A percentile compares a stretch with the other conserved stretches of the same genome.
phyloP scores from a whole-genome alignment of 2,329 filamentous ascomycete genomes.

The Cercospora zeae-maydis region DNA sequence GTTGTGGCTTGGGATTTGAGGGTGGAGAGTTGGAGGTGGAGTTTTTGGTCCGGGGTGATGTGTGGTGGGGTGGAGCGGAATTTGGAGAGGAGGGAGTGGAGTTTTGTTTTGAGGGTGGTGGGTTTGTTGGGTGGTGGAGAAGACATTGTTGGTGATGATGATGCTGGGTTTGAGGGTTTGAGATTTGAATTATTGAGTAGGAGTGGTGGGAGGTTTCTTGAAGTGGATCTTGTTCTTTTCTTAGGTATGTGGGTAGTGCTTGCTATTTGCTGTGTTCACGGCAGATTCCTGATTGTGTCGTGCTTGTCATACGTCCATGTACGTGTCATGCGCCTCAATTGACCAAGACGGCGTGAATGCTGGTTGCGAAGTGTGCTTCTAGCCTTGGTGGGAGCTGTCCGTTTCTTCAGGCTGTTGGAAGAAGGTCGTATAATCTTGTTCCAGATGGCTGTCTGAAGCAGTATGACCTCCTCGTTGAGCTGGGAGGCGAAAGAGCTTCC shows the following conservation, averaged over 20 bases:
- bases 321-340: not conserved
- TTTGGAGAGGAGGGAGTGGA: conserved; percentile 5
- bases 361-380: too few relatives aligned
- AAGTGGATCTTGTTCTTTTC: not conserved
- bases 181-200: not conserved
- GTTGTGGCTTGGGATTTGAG: conserved; percentile 12
- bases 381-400: too few relatives aligned
- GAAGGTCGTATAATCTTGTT: too few relatives aligned
- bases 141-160: not conserved
- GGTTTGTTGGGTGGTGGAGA: not conserved
- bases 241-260: not conserved
- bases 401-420: too few relatives aligned
- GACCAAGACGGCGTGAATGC: not conserved
- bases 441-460: too few relatives aligned
- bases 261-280: not conserved
- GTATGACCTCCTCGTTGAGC: too few relatives aligned
- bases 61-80: conserved; percentile 4
- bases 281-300: not conserved
- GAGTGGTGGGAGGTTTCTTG: not conserved
- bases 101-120: not conserved
- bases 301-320: not conserved
- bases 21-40: conserved; percentile 10
- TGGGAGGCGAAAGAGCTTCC: too few relatives aligned
- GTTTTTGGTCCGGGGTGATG: conserved; percentile 11
- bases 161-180: not conserved